These are phyloP conservation scores for Isatis tinctoria DNA, from an alignment of 345 rosid genomes.

Conservation along the genomic window DNA sequence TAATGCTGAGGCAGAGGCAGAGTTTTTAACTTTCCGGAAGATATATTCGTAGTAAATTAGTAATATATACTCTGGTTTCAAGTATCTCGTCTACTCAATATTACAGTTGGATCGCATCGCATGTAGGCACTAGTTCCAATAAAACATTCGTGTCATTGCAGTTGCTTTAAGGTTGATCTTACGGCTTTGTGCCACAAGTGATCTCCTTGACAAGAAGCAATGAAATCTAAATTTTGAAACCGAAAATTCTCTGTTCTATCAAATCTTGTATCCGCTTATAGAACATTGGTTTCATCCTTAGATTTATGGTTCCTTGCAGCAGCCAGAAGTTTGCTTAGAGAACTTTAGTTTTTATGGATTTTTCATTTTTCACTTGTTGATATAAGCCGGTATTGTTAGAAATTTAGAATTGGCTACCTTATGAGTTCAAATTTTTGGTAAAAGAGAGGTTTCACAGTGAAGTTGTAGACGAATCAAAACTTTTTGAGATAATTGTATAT, in stretches of 20 bases:
- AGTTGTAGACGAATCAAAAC: slow-evolving; percentile 13
- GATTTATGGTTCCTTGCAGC: background rate
- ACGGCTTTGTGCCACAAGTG: background rate
- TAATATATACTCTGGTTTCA: no score
- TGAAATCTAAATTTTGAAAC: background rate
- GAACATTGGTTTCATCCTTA: background rate
- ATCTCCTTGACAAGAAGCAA: background rate
- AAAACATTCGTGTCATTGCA: background rate
- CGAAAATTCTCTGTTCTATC: background rate
- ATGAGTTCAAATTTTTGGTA: background rate
- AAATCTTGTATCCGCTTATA: background rate
- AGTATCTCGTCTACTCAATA: no score
- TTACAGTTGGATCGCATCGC: background rate
- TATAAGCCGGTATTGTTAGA: background rate
- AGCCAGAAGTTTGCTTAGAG: background rate
- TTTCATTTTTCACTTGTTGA: background rate
- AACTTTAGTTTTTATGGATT: background rate
- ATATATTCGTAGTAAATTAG: background rate
- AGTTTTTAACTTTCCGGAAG: background rate
- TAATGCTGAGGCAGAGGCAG: background rate
- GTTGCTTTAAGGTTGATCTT: background rate
- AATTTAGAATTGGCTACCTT: background rate
- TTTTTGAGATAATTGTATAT: slow-evolving; percentile 10
- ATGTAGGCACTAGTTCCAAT: background rate
- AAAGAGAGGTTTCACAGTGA: background rate